Conservation (phyloP, 2,329 filamentous ascomycete genomes). For the Aulographum hederae region DNA sequence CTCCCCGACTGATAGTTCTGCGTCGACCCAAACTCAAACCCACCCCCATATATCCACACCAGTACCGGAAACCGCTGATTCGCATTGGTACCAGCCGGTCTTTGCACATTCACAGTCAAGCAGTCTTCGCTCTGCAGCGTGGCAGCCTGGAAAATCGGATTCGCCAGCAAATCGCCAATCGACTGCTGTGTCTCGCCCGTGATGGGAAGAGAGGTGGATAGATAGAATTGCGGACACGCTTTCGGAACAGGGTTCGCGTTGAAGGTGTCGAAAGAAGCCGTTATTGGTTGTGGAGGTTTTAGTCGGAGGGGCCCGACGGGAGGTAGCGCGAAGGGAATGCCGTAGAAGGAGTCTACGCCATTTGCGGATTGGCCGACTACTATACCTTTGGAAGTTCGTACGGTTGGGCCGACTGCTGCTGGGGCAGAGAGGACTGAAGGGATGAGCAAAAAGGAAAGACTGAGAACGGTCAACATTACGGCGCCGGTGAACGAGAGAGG, state of each 20-base stretch:
- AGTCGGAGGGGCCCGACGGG: constrained; percentile 50
- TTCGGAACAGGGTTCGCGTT: not conserved
- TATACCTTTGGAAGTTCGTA: too few relatives aligned
- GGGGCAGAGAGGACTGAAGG: too few relatives aligned
- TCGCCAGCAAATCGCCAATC: not conserved
- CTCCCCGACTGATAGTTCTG: not conserved
- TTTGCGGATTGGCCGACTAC: not conserved
- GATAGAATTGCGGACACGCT: not conserved
- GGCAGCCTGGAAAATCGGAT: not conserved
- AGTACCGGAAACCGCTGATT: constrained; percentile 4
- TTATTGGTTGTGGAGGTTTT: constrained; percentile 30
- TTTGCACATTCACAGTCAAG: constrained; percentile 22
- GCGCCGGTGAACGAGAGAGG: too few relatives aligned
- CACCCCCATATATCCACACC: constrained; percentile 1
- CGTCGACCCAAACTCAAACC: not conserved
- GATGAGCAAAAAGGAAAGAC: too few relatives aligned
- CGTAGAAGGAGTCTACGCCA: constrained; percentile 12
- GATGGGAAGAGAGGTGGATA: not conserved
- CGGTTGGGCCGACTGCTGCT: too few relatives aligned
- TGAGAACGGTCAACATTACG: too few relatives aligned
- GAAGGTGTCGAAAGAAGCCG: not conserved
- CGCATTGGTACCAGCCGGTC: constrained; percentile 19
- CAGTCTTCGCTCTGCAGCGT: constrained; percentile 9
- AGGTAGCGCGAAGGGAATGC: constrained; percentile 52
- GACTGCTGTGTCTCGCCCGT: not conserved